Conservation (phyloP, 371 early-diverging fungal species). For the Zopfochytrium polystomum region DNA sequence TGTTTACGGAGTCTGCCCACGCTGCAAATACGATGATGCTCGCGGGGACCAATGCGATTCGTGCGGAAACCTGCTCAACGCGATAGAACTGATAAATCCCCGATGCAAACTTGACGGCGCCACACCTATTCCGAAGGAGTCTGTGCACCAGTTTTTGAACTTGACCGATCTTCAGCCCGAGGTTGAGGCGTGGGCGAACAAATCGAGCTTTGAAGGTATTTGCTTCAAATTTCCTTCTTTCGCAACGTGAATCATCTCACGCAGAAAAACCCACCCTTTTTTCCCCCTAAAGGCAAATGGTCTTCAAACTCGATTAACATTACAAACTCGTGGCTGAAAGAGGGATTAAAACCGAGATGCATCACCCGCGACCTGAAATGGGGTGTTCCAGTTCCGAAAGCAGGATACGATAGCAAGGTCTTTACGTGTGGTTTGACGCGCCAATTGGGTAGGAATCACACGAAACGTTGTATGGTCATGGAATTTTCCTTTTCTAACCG, state of each 20-base stretch:
- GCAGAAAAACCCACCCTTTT: not conserved
- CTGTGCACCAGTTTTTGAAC: constrained; percentile 93
- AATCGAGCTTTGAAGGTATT: constrained; percentile 56
- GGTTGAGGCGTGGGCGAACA: constrained; percentile 72
- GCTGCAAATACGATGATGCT: constrained; percentile 89
- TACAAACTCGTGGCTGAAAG: constrained; percentile 94
- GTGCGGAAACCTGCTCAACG: constrained; percentile 91
- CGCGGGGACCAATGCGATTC: constrained; percentile 99
- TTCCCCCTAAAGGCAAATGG: constrained; percentile 65
- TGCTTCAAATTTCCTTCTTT: not conserved
- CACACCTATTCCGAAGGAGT: constrained; percentile 76
- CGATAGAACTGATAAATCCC: constrained; percentile 91
- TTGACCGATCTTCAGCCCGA: constrained; percentile 75
- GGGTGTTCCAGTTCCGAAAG: constrained; percentile 96
- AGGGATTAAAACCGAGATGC: constrained; percentile 94
- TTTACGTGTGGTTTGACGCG: constrained; percentile 99
- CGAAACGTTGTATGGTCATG: no score
- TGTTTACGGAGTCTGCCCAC: constrained; percentile 96
- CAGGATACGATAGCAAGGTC: constrained; percentile 90
- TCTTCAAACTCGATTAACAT: constrained; percentile 87
- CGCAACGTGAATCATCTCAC: no score
- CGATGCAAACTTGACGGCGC: constrained; percentile 92
- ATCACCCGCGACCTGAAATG: constrained; percentile 99
- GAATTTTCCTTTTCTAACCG: no score
- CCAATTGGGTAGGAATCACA: no score